Conservation (phyloP, 225 moss, liverwort and hornwort species). For the Sphagnum contortum region DNA sequence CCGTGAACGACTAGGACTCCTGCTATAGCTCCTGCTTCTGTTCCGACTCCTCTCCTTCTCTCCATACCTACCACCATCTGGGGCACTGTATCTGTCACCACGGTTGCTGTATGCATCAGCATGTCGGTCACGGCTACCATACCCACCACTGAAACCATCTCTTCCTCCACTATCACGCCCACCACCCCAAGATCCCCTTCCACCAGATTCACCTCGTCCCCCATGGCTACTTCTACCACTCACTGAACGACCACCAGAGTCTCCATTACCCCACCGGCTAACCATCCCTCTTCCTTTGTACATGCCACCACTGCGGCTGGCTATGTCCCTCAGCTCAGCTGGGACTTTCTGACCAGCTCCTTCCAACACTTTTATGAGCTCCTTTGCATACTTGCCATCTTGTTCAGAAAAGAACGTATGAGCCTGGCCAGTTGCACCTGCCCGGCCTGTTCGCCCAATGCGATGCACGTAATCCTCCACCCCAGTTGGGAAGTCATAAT, state of each 20-base stretch:
- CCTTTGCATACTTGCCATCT: constrained; percentile 93
- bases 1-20: constrained; percentile 72
- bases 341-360: constrained; percentile 90
- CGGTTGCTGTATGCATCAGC: constrained; percentile 42
- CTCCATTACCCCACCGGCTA: constrained; percentile 63
- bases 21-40: constrained; percentile 70
- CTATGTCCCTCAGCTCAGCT: constrained; percentile 68
- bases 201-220: constrained; percentile 55
- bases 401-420: constrained; percentile 90
- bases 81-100: constrained; percentile 56
- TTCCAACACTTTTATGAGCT: constrained; percentile 86
- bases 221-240: constrained; percentile 59
- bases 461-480: constrained; percentile 95
- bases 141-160: constrained; percentile 41
- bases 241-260: constrained; percentile 60
- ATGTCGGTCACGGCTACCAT: constrained; percentile 47
- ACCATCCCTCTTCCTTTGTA: constrained; percentile 68
- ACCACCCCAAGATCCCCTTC: constrained; percentile 58
- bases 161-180: constrained; percentile 51
- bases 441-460: constrained; percentile 89
- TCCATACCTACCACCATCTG: constrained; percentile 51
- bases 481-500: constrained; percentile 91
- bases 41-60: constrained; percentile 66
- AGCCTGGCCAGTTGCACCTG: constrained; percentile 90
- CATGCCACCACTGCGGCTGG: constrained; percentile 74